phyloP scores from a whole-genome alignment of 495 filamentous ascomycete species.

The Penicillium chermesinum region DNA sequence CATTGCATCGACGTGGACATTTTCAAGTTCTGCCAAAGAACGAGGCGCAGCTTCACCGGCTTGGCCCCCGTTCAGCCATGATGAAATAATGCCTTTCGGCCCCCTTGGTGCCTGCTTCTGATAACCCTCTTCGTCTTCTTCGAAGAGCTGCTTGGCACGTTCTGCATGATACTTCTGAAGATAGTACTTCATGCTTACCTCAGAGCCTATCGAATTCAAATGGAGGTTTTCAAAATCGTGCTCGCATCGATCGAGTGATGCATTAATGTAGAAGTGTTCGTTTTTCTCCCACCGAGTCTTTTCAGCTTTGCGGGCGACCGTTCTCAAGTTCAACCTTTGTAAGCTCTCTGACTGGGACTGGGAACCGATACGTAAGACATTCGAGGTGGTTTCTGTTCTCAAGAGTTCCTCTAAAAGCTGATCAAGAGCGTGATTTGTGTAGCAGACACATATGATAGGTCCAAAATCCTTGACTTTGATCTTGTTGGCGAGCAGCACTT shows the following conservation, averaged over 20 bases:
- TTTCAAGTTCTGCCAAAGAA: background rate
- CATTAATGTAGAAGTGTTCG: background rate
- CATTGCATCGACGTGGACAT: slow-evolving; percentile 1
- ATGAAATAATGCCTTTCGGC: background rate
- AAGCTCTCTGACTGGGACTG: slow-evolving; percentile 5
- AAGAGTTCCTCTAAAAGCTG: slow-evolving; percentile 2
- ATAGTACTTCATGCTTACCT: slow-evolving; percentile 1
- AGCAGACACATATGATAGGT: slow-evolving; percentile 1
- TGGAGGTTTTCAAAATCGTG: background rate
- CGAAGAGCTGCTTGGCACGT: background rate
- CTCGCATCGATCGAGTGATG: background rate
- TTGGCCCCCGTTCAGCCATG: background rate
- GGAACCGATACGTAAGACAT: slow-evolving; percentile 14
- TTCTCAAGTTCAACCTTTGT: slow-evolving; percentile 11
- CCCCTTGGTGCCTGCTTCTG: background rate
- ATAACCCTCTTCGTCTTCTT: background rate
- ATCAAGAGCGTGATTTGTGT: slow-evolving; percentile 5
- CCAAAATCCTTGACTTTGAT: background rate
- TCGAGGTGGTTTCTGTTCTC: background rate
- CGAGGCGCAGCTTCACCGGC: background rate
- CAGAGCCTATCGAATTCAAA: background rate
- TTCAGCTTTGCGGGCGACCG: slow-evolving; percentile 1
- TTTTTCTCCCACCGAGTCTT: slow-evolving; percentile 14
- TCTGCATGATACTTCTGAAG: background rate
- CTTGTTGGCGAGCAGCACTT: slow-evolving; percentile 2